These are phyloP conservation scores for Nitzschia sp. DNA, from an alignment of 108 stramenopile genomes.

Conservation along the genomic window DNA sequence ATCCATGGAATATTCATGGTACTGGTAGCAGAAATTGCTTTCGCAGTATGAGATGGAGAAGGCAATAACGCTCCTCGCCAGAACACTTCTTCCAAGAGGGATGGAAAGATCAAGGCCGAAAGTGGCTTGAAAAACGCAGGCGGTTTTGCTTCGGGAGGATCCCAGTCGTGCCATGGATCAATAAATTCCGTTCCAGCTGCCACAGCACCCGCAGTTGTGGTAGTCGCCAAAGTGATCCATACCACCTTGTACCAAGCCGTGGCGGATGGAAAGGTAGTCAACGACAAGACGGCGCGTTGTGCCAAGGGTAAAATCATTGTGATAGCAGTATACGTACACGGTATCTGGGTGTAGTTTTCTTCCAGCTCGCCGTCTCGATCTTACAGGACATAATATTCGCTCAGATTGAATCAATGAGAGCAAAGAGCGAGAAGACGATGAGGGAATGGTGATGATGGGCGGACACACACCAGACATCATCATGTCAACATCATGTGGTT, in stretches of 20 bases:
- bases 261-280: slow-evolving; percentile 21
- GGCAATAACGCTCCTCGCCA: slow-evolving; percentile 35
- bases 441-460: too few relatives aligned
- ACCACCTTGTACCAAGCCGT: slow-evolving; percentile 11
- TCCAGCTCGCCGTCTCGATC: too few relatives aligned
- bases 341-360: too few relatives aligned
- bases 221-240: slow-evolving; percentile 25
- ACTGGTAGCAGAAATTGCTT: too few relatives aligned
- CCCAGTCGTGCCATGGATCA: slow-evolving; percentile 15
- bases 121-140: slow-evolving; percentile 1
- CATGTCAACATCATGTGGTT: too few relatives aligned
- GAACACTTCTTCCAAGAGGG: slow-evolving; percentile 35
- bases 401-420: too few relatives aligned
- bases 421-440: too few relatives aligned
- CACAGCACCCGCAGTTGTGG: slow-evolving; percentile 17
- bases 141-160: slow-evolving; percentile 15
- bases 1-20: neutral
- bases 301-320: too few relatives aligned
- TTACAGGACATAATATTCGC: too few relatives aligned
- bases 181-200: slow-evolving; percentile 29
- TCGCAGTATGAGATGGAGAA: neutral
- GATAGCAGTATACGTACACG: too few relatives aligned
- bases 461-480: too few relatives aligned
- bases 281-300: slow-evolving; percentile 14
- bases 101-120: slow-evolving; percentile 33